A percentile compares a stretch with the other conserved stretches of the same genome.
phyloP scores from a whole-genome alignment of 169 alveolate genomes.

The Cytauxzoon felis region DNA sequence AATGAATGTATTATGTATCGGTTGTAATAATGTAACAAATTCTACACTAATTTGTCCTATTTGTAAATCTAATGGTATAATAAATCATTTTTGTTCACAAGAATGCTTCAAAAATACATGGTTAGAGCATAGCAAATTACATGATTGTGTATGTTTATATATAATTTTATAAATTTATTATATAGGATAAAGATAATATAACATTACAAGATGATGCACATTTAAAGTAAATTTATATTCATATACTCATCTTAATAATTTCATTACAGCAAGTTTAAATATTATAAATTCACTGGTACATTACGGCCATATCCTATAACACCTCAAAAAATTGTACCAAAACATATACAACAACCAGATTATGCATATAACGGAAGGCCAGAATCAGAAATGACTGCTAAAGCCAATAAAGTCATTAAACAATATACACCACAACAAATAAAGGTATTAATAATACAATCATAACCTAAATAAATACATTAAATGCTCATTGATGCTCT shows the following conservation, averaged over 20 bases:
- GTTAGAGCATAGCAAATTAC: conserved; percentile 85
- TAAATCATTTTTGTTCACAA: conserved; percentile 90
- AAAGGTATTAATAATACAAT: conserved; percentile 53
- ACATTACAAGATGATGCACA: conserved; percentile 16
- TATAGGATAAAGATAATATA: conserved; percentile 21
- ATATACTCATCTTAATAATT: conserved; percentile 7
- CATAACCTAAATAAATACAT: conserved; percentile 8
- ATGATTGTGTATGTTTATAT: conserved; percentile 36
- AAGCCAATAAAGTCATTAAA: conserved; percentile 71
- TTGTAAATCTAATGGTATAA: conserved; percentile 53
- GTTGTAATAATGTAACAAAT: conserved; percentile 50
- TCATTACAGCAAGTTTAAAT: conserved; percentile 65
- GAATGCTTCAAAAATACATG: conserved; percentile 91
- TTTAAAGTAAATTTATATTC: conserved; percentile 1
- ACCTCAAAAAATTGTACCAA: conserved; percentile 86
- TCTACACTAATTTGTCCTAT: conserved; percentile 72
- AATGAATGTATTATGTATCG: conserved; percentile 40
- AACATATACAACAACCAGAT: conserved; percentile 92
- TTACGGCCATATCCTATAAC: conserved; percentile 91
- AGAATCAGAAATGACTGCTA: conserved; percentile 77
- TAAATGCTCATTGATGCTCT: not conserved
- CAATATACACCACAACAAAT: conserved; percentile 83
- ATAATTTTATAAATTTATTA: conserved; percentile 13
- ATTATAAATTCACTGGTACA: conserved; percentile 86
- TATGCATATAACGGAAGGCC: conserved; percentile 92